These are phyloP conservation scores for Nelumbo lutea DNA, from an alignment of 164 flowering plant genomes.

Conservation along the genomic window DNA sequence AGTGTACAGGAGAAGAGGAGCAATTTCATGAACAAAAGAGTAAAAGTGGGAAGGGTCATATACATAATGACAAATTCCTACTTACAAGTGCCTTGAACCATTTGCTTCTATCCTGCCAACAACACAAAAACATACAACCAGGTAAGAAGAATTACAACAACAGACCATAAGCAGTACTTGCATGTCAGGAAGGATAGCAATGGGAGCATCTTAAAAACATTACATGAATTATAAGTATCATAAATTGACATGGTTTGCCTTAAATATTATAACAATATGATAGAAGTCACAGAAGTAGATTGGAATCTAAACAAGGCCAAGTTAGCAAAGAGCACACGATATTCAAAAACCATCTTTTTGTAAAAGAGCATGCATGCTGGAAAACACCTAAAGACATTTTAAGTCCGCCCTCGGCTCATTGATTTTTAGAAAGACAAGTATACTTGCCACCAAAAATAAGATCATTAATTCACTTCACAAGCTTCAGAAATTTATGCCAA, in stretches of 20 bases:
- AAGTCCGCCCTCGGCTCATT: too few relatives aligned
- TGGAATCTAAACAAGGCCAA: too few relatives aligned
- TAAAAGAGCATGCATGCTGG: too few relatives aligned
- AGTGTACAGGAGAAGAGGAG: not conserved
- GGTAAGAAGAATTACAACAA: not conserved
- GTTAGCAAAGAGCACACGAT: too few relatives aligned
- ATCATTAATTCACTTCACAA: too few relatives aligned
- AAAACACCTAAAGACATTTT: too few relatives aligned
- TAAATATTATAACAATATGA: not conserved
- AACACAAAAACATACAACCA: slow-evolving; percentile 11
- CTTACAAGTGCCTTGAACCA: slow-evolving; percentile 68
- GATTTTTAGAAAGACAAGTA: too few relatives aligned
- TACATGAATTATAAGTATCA: not conserved
- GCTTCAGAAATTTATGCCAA: too few relatives aligned
- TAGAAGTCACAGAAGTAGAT: not conserved
- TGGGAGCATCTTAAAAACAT: not conserved
- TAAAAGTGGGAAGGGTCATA: not conserved
- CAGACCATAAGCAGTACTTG: too few relatives aligned
- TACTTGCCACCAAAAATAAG: too few relatives aligned
- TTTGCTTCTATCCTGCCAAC: slow-evolving; percentile 47
- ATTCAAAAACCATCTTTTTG: too few relatives aligned
- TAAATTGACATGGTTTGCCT: not conserved
- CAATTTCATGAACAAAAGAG: not conserved
- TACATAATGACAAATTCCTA: slow-evolving; percentile 14
- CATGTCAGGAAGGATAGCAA: not conserved